These are phyloP conservation scores for Striga hermonthica DNA, from an alignment of 305 asterid genomes.

Conservation along the genomic window DNA sequence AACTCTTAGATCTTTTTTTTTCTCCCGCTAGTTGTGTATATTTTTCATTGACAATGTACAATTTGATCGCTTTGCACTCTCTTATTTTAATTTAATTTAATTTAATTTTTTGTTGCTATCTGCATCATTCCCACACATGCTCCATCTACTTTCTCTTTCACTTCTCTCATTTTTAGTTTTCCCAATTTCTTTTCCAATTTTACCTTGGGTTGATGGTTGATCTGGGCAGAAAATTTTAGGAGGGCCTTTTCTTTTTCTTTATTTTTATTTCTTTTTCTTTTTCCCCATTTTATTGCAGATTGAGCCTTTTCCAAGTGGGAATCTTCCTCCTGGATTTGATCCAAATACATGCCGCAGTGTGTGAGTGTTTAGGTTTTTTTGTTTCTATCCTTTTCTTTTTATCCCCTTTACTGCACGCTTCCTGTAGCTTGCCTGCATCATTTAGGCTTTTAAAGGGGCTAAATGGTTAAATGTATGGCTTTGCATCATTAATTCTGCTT, in stretches of 20 bases:
- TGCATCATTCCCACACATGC: conserved; percentile 11
- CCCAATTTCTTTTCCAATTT: background rate
- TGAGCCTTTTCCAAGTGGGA: conserved; percentile 88
- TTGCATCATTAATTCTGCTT: conserved; percentile 18
- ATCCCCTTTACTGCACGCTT: conserved; percentile 24
- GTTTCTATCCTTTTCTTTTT: conserved; percentile 16
- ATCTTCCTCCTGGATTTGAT: conserved; percentile 98
- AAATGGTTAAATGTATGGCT: conserved; percentile 10
- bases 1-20: too few species aligned
- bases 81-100: too few species aligned
- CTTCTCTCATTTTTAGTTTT: background rate
- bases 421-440: conserved; percentile 25
- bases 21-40: background rate
- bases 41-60: background rate
- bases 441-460: background rate
- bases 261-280: conserved; percentile 32
- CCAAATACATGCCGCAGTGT: conserved; percentile 97
- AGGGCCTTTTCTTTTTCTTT: conserved; percentile 31
- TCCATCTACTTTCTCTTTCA: conserved; percentile 22
- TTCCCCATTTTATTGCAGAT: conserved; percentile 63
- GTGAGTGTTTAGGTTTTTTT: conserved; percentile 58
- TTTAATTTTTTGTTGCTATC: conserved; percentile 1
- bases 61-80: too few species aligned
- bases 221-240: conserved; percentile 32
- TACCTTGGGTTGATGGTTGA: conserved; percentile 31